Conservation (phyloP, 2,329 filamentous ascomycete species). For the Fusarium anthophilum region DNA sequence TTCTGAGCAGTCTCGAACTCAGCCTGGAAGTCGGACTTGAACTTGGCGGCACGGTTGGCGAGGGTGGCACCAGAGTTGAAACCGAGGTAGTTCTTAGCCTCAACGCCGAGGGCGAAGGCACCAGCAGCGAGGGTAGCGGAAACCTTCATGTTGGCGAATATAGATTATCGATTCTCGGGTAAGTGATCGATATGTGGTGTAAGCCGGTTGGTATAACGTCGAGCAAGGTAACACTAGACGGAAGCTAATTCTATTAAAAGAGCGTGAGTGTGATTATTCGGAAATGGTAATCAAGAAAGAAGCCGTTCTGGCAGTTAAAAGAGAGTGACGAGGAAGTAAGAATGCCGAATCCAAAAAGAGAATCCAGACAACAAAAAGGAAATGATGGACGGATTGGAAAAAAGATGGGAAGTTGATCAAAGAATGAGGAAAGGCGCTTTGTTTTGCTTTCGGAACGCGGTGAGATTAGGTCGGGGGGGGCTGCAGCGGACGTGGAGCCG, state of each 20-base stretch:
- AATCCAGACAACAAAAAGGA: conserved; percentile 18
- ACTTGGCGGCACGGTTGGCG: conserved; percentile 60
- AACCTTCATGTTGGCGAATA: conserved; percentile 54
- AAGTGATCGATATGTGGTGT: conserved; percentile 18
- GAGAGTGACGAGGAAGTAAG: conserved; percentile 39
- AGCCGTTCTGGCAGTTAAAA: conserved; percentile 31
- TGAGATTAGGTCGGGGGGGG: conserved; percentile 38
- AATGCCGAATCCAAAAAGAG: conserved; percentile 33
- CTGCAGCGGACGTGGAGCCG: conserved; percentile 11
- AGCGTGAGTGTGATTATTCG: conserved; percentile 24
- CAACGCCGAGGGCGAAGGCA: conserved; percentile 52
- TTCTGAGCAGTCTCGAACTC: conserved; percentile 56
- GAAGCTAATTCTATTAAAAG: conserved; percentile 29
- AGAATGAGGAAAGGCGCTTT: conserved; percentile 28
- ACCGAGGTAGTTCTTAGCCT: conserved; percentile 60
- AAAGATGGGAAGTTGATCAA: conserved; percentile 14
- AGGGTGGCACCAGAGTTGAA: conserved; percentile 63
- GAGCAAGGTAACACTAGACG: conserved; percentile 21
- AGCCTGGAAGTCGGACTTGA: conserved; percentile 58
- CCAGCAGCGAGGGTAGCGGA: conserved; percentile 50
- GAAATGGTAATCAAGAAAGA: conserved; percentile 27
- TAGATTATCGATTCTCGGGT: conserved; percentile 16
- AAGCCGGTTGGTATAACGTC: conserved; percentile 25
- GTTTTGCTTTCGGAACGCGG: conserved; percentile 35
- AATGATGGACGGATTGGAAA: conserved; percentile 18